Evolutionary conservation across 2,329 filamentous ascomycete genomes (phyloP), one percentile per base, ranked within the genome.

Genomic region (Aspergillus clavatus): DNA sequence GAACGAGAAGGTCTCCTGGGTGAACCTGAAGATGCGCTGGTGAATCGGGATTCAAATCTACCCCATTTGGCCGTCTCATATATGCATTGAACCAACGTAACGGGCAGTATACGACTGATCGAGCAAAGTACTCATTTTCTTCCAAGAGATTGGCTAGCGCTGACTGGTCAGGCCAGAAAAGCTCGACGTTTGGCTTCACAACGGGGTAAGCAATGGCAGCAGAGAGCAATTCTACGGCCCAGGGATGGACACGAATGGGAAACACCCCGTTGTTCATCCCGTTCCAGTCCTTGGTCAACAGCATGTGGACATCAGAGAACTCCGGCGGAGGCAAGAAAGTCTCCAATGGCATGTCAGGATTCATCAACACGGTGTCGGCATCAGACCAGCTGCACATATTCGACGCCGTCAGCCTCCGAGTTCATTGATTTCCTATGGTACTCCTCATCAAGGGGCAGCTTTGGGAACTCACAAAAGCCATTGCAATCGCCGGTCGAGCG

Each of bases 211-310:
- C 51, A 16, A 65, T 53, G 5, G 51, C 51, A 12, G 60, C 55
- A 18, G 57, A 55, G 11, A 69, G 52, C 8, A 66, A 48, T 7
- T 60, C 47, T 21, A 67, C 51, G 10, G 57, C 63, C 65, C 65
- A 68, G 18, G 54, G 51, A 23, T 63, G 55, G 19, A 68, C 63
- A 14, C 64, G 60, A 28, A 68, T 51, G 21, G 62, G 54, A 47
- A 68, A 66, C 6, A 62, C 55, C 5, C 65, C 63, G 26, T 58
- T 58, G 38, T 69, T 66, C 23, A 68, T 51, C 8, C 65, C 64
- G 27, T 61, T 60, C 48, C 56, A 59, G 47, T 67, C 63, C 43
- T 62, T 57, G 10, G 51, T 51, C 12, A 61, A 51, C 5, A 68
- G 40, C 5, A 66, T 42, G 40, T 68, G 61, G 38, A 65, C 50